A percentile compares a stretch with the other conserved stretches of the same genome.
phyloP scores from a whole-genome alignment of 352 stramenopile genomes.

The Globisporangium rhizosaccharum region DNA sequence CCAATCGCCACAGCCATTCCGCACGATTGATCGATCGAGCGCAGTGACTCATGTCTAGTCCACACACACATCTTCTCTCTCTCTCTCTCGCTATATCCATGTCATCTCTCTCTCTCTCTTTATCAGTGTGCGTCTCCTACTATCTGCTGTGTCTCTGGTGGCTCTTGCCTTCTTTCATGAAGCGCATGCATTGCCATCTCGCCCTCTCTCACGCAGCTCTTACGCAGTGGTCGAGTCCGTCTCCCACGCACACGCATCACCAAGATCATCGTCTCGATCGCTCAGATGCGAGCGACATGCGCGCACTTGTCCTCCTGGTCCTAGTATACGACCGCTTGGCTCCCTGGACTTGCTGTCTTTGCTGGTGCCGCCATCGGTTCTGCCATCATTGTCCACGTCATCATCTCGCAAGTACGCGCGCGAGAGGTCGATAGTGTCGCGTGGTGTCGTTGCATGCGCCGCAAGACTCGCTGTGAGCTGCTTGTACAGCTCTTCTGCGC shows the following conservation, averaged over 20 bases:
- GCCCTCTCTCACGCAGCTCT: no score
- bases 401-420: neutral
- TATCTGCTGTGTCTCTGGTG: no score
- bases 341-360: neutral
- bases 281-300: no score
- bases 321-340: neutral
- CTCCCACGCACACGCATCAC: conserved; percentile 8
- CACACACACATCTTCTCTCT: no score
- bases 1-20: no score
- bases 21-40: no score
- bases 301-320: neutral
- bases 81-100: no score
- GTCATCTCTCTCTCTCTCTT: no score
- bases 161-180: no score
- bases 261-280: neutral
- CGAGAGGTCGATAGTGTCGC: conserved; percentile 1
- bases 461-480: neutral
- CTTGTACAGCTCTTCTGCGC: conserved; percentile 9
- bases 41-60: no score
- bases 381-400: neutral
- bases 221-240: conserved; percentile 3
- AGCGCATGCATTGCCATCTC: no score
- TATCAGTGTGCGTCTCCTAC: no score
- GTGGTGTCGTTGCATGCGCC: neutral
- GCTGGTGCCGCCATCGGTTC: neutral